Conservation (phyloP, 2,329 filamentous ascomycete genomes). For the Sporothrix phasma region DNA sequence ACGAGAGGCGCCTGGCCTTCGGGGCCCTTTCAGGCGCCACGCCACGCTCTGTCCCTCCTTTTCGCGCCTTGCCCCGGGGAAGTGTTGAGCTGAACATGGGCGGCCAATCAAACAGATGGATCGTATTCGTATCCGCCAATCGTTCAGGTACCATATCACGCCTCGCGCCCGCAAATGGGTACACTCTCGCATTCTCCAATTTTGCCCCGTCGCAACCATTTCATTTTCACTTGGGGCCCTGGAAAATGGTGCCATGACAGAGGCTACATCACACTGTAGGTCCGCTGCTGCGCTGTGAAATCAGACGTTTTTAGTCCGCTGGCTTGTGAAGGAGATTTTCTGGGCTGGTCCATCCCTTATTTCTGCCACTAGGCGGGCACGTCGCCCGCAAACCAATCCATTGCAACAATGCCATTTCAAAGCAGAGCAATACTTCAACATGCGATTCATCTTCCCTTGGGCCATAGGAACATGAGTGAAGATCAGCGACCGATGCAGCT, state of each 20-base stretch:
- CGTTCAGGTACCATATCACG: neutral
- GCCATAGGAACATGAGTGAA: neutral
- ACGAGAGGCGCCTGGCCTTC: neutral
- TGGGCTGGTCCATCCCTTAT: neutral
- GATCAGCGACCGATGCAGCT: too few species aligned
- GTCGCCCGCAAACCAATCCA: neutral
- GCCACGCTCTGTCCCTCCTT: neutral
- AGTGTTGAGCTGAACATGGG: neutral
- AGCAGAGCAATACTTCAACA: neutral
- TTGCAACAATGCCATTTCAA: neutral
- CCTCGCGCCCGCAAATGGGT: neutral
- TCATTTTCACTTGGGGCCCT: neutral
- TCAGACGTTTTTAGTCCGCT: constrained; percentile 13
- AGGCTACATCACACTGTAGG: neutral
- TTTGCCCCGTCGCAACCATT: neutral
- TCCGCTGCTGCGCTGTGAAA: constrained; percentile 2
- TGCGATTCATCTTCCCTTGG: neutral
- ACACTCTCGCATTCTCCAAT: constrained; percentile 4
- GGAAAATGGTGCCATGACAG: constrained; percentile 8
- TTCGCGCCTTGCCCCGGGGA: neutral
- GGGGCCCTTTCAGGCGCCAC: neutral
- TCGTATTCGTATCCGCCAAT: constrained; percentile 19
- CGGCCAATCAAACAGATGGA: constrained; percentile 7
- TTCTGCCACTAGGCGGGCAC: neutral
- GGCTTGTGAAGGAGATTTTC: constrained; percentile 2